These are phyloP conservation scores for Colletotrichum phormii DNA, from an alignment of 2,329 filamentous ascomycete genomes.

Conservation along the genomic window DNA sequence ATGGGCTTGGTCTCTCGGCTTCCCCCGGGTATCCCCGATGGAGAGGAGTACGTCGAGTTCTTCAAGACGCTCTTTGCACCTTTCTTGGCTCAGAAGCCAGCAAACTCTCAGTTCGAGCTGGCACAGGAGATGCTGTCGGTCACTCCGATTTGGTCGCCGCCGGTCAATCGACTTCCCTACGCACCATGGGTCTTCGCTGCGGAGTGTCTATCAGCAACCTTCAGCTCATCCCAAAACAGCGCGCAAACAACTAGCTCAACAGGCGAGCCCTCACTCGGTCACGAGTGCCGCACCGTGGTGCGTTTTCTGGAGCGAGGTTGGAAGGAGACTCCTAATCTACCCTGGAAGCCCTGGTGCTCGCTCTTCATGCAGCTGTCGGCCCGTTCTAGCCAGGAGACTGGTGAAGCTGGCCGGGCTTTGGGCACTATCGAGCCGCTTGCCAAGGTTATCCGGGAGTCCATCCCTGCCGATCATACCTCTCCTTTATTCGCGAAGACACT, in stretches of 20 bases:
- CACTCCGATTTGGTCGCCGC: slow-evolving; percentile 49
- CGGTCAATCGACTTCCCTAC: slow-evolving; percentile 57
- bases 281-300: slow-evolving; percentile 77
- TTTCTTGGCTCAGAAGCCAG: slow-evolving; percentile 65
- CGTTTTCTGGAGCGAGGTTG: slow-evolving; percentile 75
- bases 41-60: slow-evolving; percentile 58
- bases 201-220: slow-evolving; percentile 40
- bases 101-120: slow-evolving; percentile 57
- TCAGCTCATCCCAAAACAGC: slow-evolving; percentile 52
- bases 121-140: slow-evolving; percentile 63
- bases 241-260: slow-evolving; percentile 52
- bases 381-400: slow-evolving; percentile 71
- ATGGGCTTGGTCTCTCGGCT: slow-evolving; percentile 69
- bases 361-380: slow-evolving; percentile 69
- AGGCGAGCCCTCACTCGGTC: slow-evolving; percentile 64
- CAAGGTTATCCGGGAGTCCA: slow-evolving; percentile 59
- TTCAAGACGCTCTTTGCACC: slow-evolving; percentile 66
- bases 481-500: slow-evolving; percentile 44
- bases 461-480: slow-evolving; percentile 38
- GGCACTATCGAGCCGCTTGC: slow-evolving; percentile 79
- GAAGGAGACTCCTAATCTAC: slow-evolving; percentile 59
- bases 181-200: slow-evolving; percentile 65
- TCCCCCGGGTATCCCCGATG: slow-evolving; percentile 59
- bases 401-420: slow-evolving; percentile 74
- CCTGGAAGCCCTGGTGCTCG: slow-evolving; percentile 59